Percentiles rank a stretch among this genome's conserved stretches.
Evolutionary conservation across 352 stramenopile genomes (phyloP).

Genomic region (Phytopythium ostracodes): DNA sequence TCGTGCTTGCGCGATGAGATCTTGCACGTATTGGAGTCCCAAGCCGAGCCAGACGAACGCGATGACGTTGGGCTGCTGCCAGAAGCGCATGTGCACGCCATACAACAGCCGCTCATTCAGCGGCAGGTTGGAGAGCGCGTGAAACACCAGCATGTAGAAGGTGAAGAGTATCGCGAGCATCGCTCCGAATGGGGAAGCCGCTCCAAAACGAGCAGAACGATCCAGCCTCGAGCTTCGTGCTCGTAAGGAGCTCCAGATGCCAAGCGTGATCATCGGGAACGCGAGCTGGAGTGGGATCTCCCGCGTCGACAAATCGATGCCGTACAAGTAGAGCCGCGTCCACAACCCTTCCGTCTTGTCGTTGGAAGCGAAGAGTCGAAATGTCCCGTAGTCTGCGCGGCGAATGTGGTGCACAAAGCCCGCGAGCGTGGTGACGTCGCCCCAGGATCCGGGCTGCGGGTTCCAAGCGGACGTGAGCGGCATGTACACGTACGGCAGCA

Average conservation of each 20-base stretch:
- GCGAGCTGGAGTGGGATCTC: slow-evolving; percentile 51
- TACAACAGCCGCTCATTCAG: slow-evolving; percentile 90
- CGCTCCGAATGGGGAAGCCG: slow-evolving; percentile 6
- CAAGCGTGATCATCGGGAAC: slow-evolving; percentile 28
- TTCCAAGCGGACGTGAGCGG: slow-evolving; percentile 59
- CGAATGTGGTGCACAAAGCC: slow-evolving; percentile 92
- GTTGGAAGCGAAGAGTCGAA: slow-evolving; percentile 88
- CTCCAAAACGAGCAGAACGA: not conserved
- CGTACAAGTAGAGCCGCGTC: slow-evolving; percentile 70
- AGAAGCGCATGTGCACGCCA: slow-evolving; percentile 93
- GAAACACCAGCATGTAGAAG: slow-evolving; percentile 95
- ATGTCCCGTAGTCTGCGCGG: slow-evolving; percentile 92
- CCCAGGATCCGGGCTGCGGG: slow-evolving; percentile 90
- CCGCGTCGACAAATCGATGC: slow-evolving; percentile 49
- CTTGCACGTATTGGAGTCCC: slow-evolving; percentile 29
- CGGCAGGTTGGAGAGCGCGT: slow-evolving; percentile 92
- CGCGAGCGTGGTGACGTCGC: slow-evolving; percentile 75
- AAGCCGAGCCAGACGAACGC: slow-evolving; percentile 85
- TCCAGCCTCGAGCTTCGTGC: not conserved
- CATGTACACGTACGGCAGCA: slow-evolving; percentile 88
- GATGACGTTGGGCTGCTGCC: slow-evolving; percentile 93
- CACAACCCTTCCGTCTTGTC: slow-evolving; percentile 59
- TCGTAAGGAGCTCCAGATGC: slow-evolving; percentile 24
- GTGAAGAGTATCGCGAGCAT: slow-evolving; percentile 53
- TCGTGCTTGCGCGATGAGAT: slow-evolving; percentile 7